Evolutionary conservation across 371 early-diverging fungal species (phyloP).

Genomic region (Paramicrosporidium saccamoebae): DNA sequence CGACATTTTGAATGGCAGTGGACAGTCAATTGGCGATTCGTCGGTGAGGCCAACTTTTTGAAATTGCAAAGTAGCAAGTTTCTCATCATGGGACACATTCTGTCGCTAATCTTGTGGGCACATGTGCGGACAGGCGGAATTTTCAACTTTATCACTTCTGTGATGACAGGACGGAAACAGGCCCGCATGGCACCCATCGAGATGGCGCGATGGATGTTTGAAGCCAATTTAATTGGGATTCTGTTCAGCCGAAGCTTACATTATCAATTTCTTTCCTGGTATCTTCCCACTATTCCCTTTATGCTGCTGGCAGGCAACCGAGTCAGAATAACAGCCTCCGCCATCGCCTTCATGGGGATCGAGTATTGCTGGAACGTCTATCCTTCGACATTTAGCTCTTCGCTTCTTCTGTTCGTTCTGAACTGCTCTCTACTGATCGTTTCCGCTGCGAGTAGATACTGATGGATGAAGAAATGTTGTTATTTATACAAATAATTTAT

Average conservation of each 20-base stretch:
- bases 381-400: slow-evolving; percentile 20
- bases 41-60: slow-evolving; percentile 23
- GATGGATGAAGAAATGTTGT: too few relatives aligned
- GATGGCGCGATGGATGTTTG: slow-evolving; percentile 32
- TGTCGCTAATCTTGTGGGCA: slow-evolving; percentile 17
- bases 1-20: slow-evolving; percentile 49
- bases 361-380: slow-evolving; percentile 44
- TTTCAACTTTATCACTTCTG: neutral
- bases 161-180: slow-evolving; percentile 1
- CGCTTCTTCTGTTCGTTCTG: slow-evolving; percentile 11
- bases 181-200: slow-evolving; percentile 2
- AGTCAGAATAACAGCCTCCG: slow-evolving; percentile 1
- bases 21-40: slow-evolving; percentile 80
- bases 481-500: too few relatives aligned
- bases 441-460: too few relatives aligned
- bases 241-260: slow-evolving; percentile 56
- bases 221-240: slow-evolving; percentile 52
- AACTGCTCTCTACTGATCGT: too few relatives aligned
- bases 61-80: too few relatives aligned
- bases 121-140: slow-evolving; percentile 7
- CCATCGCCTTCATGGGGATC: slow-evolving; percentile 7
- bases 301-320: slow-evolving; percentile 16
- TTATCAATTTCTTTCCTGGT: slow-evolving; percentile 86
- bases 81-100: too few relatives aligned
- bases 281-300: slow-evolving; percentile 43